Evolutionary conservation across 495 filamentous ascomycete species (phyloP), one percentile per base, ranked within the genome.

Genomic region (Tirmania nivea): DNA sequence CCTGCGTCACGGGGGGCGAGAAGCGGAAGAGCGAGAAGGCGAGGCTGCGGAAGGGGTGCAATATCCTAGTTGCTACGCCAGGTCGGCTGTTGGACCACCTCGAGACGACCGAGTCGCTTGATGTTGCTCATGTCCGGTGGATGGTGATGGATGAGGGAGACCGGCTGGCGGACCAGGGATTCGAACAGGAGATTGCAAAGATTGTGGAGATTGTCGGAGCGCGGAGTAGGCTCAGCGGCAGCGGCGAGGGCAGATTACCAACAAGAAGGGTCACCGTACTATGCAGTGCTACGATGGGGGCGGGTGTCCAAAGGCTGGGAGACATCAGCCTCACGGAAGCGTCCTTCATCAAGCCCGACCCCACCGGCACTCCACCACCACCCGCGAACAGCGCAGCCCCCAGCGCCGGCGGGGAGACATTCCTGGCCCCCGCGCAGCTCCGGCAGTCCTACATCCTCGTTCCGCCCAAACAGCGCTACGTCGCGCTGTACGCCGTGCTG

Each of bases 11-110:
- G 57, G 90, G 90, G 65, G 90, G 90, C 20, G 88, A 96, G 68
- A 95, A 88, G 67, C 95, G 95, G 66, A 89, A 95, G 60, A 87
- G 84, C 1, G 90, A 97, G 65, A 97, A 97, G 65, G 86, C 90
- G 31, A 72, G 92, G 48, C 63, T 97, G 57, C 71, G 90, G 57
- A 96, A 95, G 65, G 90, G 90, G 1, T 69, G 94, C 56, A 95
- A 95, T 67, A 92, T 96, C 51, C 71, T 97, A 21, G 83, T 97
- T 12, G 90, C 90, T 34, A 97, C 90, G 0, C 90, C 90, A 1
- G 90, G 90, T 54, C 76, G 90, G 17, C 69, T 97, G 52, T 79
- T 76, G 1, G 90, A 96, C 69, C 90, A 97, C 66, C 62, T 97
- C 17, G 81, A 93, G 51, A 85, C 93, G 56, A 97, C 90, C 2